Evolutionary conservation across 495 filamentous ascomycete genomes (phyloP), one percentile per base, ranked within the genome.

Genomic region (Aspergillus biplanus): DNA sequence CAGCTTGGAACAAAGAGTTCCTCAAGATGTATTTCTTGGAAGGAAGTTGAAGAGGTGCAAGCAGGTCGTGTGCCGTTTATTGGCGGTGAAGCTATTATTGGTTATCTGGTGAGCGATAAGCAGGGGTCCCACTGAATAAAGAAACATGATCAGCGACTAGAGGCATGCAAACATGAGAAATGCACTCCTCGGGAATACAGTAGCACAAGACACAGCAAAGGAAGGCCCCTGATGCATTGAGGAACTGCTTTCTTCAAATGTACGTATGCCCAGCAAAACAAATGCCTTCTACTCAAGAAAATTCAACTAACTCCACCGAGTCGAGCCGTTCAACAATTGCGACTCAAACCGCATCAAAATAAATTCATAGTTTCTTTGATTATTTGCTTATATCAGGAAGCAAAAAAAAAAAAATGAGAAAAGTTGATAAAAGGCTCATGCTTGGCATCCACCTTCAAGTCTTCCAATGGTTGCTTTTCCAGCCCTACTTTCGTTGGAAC

Each of bases 391-490:
- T 44, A 44, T 44, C 7, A 3, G 3, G 39, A 44, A 15, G 39
- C 39, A 15, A 44, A 15, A 44, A 44, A 44, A 44, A 44, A 44
- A 44, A 44, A 44, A 44, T 27, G 21, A 27, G 21, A 27, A 27
- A 27, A 27, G 21, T 27, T 2, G 21, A 27, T 27, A 27, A 27
- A 27, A 4, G 39, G 12, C 50, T 56, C 33, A 63, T 39, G 33
- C 32, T 31, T 57, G 44, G 18, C 47, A 50, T 50, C 47, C 47
- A 21, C 32, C 56, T n/a, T 68, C 59, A 27, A 64, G 42, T 52
- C 83, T 87, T 46, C 88, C 88, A 54, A 93, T 71, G 16, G 90
- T 85, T 3, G 92, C 92, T 67, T 89, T 93, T 4, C 92, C 92
- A 33, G 91, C 92, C 56, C 84, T 85, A 59, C 89, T 90, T 27